Evolutionary conservation across 2,329 filamentous ascomycete genomes (phyloP), one percentile per base, ranked within the genome.

Genomic region (Cladosporium sp.): DNA sequence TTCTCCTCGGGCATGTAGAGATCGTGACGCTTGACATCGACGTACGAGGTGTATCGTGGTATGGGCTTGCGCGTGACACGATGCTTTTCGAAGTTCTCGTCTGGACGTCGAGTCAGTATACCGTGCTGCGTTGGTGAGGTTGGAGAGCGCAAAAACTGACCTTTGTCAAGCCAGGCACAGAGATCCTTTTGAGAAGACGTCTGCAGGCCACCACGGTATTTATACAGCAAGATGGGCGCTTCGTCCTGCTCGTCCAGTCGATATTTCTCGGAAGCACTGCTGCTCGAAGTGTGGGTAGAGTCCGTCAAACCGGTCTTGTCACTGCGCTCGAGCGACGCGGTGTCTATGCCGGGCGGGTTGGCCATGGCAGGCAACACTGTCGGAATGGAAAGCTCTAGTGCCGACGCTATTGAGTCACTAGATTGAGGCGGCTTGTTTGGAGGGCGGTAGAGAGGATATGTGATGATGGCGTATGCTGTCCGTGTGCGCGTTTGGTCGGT

Each of bases 11-110:
- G 61, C 42, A 69, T 64, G 58, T 70, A 75, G 22, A 76, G 68
- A 56, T 77, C 74, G 58, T 75, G 72, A 49, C 69, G 68, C 56
- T 68, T 66, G 34, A 77, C 69, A 55, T 76, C 73, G 31, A 77
- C 59, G 49, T 72, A 70, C 32, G 71, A 73, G 58, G 72, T 70
- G 54, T 69, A 67, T 42, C 74, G 70, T 4, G 74, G 74, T 38
- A 77, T 75, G 37, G 63, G 62, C 58, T 75, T 76, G 59, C 65
- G 69, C 18, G 74, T 75, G 38, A 74, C 72, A 59, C 74, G 73
- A 16, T 53, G 49, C 22, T 46, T 45, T 6, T 52, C 49, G 46
- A 74, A 67, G 55, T 68, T 65, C 31, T 72, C 70, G 54, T 75
- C 72, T 74, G 50, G 38, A 14, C 9, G 11, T 28, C 43, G 18